Evolutionary conservation across 2,329 filamentous ascomycete genomes (phyloP).

Genomic region (Cladobotryum mycophilum): DNA sequence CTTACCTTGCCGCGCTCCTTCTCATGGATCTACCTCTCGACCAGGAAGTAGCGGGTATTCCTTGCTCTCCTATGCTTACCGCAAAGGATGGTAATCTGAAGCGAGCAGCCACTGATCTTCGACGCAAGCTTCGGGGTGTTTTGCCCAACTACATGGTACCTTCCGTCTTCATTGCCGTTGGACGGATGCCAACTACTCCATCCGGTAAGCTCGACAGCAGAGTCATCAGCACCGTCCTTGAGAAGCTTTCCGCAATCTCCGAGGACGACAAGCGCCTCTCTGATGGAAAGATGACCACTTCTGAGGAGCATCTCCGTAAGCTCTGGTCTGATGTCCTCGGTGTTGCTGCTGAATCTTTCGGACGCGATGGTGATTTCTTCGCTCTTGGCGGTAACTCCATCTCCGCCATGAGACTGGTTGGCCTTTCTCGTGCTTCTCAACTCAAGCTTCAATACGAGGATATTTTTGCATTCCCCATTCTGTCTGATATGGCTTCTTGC

Average conservation of each 20-base stretch:
- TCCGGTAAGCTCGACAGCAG: neutral
- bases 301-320: neutral
- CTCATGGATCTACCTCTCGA: neutral
- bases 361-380: slow-evolving; percentile 1
- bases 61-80: too few species aligned
- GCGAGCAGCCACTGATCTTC: neutral
- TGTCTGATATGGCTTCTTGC: too few species aligned
- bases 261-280: too few species aligned
- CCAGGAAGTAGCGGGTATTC: neutral
- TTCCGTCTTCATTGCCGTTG: neutral
- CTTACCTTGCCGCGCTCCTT: neutral
- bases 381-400: slow-evolving; percentile 7
- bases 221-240: neutral
- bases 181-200: neutral
- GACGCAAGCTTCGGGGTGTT: neutral
- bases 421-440: too few species aligned
- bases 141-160: neutral
- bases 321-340: slow-evolving; percentile 3
- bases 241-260: too few species aligned
- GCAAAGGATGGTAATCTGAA: too few species aligned
- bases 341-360: neutral
- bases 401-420: neutral
- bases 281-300: neutral
- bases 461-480: neutral
- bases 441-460: neutral